Conservation (phyloP, 2,329 filamentous ascomycete genomes). For the Pochonia chlamydosporia region DNA sequence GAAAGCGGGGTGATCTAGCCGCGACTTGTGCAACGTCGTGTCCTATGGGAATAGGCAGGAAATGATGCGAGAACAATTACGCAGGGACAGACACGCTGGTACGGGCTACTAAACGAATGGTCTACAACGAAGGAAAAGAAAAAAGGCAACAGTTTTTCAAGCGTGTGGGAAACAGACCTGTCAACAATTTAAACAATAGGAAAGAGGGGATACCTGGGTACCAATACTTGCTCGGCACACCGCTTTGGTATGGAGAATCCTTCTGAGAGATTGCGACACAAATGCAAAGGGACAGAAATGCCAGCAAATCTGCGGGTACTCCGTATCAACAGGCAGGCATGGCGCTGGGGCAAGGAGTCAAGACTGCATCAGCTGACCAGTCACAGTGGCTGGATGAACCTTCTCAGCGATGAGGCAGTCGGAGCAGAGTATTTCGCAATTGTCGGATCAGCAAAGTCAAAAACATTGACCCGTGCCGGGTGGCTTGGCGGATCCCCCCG, state of each 20-base stretch:
- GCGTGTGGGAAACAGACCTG: background rate
- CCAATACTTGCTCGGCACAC: background rate
- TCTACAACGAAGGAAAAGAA: background rate
- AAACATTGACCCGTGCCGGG: constrained; percentile 2
- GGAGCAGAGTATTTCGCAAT: constrained; percentile 14
- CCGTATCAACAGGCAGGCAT: background rate
- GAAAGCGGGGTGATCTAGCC: background rate
- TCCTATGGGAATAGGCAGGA: background rate
- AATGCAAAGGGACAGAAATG: background rate
- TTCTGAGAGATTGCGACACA: background rate
- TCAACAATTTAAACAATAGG: background rate
- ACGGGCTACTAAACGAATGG: background rate
- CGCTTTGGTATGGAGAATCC: constrained; percentile 1
- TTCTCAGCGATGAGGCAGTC: constrained; percentile 10
- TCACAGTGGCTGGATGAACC: constrained; percentile 1
- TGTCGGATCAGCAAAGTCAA: constrained; percentile 8
- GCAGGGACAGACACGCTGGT: background rate
- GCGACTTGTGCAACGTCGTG: background rate
- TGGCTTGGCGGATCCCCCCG: constrained; percentile 6
- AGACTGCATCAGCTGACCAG: constrained; percentile 8
- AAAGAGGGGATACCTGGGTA: background rate
- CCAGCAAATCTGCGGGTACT: background rate
- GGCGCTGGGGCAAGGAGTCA: background rate
- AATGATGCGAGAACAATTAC: background rate
- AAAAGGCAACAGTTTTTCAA: background rate